Evolutionary conservation across 768 basidiomycete genomes (phyloP), one percentile per base, ranked within the genome.

Genomic region (Psilocybe cyanescens): DNA sequence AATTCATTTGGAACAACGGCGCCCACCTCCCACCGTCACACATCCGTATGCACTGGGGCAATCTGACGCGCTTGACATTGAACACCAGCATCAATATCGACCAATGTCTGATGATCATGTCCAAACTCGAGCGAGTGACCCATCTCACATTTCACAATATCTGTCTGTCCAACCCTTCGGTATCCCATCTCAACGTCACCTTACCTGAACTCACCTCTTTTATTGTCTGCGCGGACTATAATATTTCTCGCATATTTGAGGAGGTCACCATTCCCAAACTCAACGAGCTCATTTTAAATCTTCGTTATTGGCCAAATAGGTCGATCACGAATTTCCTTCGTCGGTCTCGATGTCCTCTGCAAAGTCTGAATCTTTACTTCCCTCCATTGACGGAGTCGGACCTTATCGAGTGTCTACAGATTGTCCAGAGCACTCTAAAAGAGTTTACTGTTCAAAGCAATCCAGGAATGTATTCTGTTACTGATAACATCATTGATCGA

Each of bases 401-500:
- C 17, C 54, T 71, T 37, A 59, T 66, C 19, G 63, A 68, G 48
- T 66, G 65, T 45, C 65, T 71, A 11, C 59, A 68, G 19, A 28
- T 37, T 16, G 59, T 66, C 4, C 67, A 70, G 45, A 41, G n/a
- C 52, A 68, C 68, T 1, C 56, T 71, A 14, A 65, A 57, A 45
- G 68, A 71, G 54, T 60, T 71, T 37, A 71, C 70, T 3, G 50
- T 71, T 14, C 70, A 71, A 44, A 63, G 54, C 17, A 47, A 57
- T 19, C 46, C 29, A 3, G 49, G 56, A 3, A 7, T 39, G n/a
- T 37, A 12, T 41, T 29, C 46, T 8, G 39, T 67, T 3, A 65
- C 67, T 14, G 70, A 71, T 37, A 24, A 14, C 41, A 30, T 70
- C 16, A 57, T 67, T 11, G 68, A 67, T 17, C 57, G 60, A 16